phyloP scores from a whole-genome alignment of 2,329 filamentous ascomycete genomes.

The Aspergillus pseudoterreus region DNA sequence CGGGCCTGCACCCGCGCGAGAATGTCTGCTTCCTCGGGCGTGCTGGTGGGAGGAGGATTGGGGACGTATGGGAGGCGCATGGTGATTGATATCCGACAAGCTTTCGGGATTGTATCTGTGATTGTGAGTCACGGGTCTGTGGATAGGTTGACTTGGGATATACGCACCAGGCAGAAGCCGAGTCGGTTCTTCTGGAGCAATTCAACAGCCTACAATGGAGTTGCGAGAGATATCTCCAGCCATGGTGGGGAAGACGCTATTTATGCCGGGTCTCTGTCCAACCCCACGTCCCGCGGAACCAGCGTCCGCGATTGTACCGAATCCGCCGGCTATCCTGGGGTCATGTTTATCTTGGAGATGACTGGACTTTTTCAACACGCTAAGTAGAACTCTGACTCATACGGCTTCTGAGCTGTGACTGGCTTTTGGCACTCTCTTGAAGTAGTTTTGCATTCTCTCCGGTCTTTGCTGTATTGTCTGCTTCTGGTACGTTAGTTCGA shows the following conservation, averaged over 20 bases:
- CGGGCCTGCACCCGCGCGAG: constrained; percentile 50
- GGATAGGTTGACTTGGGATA: not conserved
- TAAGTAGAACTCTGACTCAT: too few relatives aligned
- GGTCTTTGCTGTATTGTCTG: too few relatives aligned
- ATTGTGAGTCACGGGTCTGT: too few relatives aligned
- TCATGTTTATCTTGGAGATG: not conserved
- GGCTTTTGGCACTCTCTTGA: too few relatives aligned
- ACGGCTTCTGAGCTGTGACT: too few relatives aligned
- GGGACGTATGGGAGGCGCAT: constrained; percentile 56
- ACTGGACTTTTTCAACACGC: too few relatives aligned
- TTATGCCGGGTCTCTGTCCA: constrained; percentile 11
- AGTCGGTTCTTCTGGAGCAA: not conserved
- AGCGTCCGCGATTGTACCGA: constrained; percentile 8
- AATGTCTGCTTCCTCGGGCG: constrained; percentile 48
- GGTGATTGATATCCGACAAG: constrained; percentile 7
- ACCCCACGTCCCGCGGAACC: constrained; percentile 18
- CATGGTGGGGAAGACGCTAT: constrained; percentile 7
- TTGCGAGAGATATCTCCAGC: not conserved
- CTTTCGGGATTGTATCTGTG: not conserved
- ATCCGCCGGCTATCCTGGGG: not conserved
- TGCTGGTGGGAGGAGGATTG: constrained; percentile 47
- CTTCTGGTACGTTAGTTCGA: too few relatives aligned
- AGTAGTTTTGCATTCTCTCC: too few relatives aligned
- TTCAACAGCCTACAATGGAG: not conserved
- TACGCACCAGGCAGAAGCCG: not conserved